Base-by-base conservation (phyloP, 1,284 basidiomycete genomes). In the Ceraceosorus guamensis region DNA sequence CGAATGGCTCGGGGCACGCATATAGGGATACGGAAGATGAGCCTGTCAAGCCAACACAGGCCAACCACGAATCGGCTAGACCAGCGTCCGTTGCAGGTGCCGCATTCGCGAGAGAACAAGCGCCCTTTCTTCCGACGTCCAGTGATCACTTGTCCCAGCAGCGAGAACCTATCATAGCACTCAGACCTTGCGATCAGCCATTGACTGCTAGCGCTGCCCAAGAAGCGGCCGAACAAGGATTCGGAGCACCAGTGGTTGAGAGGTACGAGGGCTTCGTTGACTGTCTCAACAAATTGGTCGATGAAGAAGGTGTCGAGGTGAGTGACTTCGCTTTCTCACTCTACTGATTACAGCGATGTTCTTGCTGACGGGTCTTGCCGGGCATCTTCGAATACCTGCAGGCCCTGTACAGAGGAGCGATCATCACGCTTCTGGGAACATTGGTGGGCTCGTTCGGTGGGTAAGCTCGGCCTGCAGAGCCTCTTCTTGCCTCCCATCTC, bases 231-330 rank as follows among this genome's bases (percentile, higher is more conserved):
- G 61, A 62, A 5, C 63, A 68, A 8, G 68, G 67, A 31, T 74
- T 73, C 50, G 72, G 70, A 39, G 69, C 72, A 2, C 56, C 71
- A 6, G 65, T 67, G 3, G 73, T 75, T 2, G 60, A 63, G 55
- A 59, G 69, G 16, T 75, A 75, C 55, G 56, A 54, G 6, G 68
- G 71, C 6, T 43, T 72, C 30, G 51, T 63, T 33, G 72, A 75
- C 55, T 74, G 71, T 54, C 50, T 68, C n/a, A 67, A 62, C 54
- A 71, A 74, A 61, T 68, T 75, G 65, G 60, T 66, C 30, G 70
- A 71, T 14, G 73, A 75, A 52, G 73, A 75, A 31, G 73, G 73
- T 3, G 41, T 67, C 39, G 73, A 75, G 62, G 67, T n/a, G n/a
- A n/a, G n/a, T n/a, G n/a, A n/a, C n/a, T n/a, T n/a, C n/a, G n/a